Base-by-base conservation (phyloP, 108 stramenopile genomes). In the Skeletonema marinoi region DNA sequence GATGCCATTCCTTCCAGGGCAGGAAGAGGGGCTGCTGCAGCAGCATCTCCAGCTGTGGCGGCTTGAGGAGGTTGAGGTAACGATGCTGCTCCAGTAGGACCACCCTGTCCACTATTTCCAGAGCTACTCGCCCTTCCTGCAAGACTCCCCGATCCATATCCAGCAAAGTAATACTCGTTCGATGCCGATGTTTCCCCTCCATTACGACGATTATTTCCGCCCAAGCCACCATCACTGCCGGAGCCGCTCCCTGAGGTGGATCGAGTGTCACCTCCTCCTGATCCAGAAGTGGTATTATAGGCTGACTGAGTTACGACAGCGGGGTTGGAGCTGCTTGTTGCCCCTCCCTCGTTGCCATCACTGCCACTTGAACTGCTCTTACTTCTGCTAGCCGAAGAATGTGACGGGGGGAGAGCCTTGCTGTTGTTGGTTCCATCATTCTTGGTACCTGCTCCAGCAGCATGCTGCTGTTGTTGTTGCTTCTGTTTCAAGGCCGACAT, bases 161-260 rank as follows among this genome's bases (percentile, higher is more conserved):
- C 78, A 9, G 78, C 78, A 16, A 66, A 78, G 39, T 78, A 78
- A 67, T 78, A 78, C 3, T 78, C 70, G 41, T 64, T 65, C 10
- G 60, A 68, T 6, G 78, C 70, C 25, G 54, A 25, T 25, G 54
- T 56, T 29, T 78, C 78, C 17, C 65, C 78, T 4, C 16, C 29
- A 54, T 66, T 59, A 36, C 71, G 51, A 29, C 65, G 65, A 41
- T 51, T 35, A 67, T 68, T 73, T 38, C 44, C 65, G 39, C 58
- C 33, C 42, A 7, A 31, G 31, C 36, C 58, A 46, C 69, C 78
- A 59, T 60, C 66, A 39, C 66, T 50, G 16, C 78, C 73, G 32
- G 68, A 60, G 60, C 60, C 71, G 48, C 63, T 33, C 11, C 35
- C 44, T 16, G 44, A 71, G 38, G 25, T 61, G 38, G 42, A 50